phyloP scores from a whole-genome alignment of 2,329 filamentous ascomycete species.

The Neonectria punicea region DNA sequence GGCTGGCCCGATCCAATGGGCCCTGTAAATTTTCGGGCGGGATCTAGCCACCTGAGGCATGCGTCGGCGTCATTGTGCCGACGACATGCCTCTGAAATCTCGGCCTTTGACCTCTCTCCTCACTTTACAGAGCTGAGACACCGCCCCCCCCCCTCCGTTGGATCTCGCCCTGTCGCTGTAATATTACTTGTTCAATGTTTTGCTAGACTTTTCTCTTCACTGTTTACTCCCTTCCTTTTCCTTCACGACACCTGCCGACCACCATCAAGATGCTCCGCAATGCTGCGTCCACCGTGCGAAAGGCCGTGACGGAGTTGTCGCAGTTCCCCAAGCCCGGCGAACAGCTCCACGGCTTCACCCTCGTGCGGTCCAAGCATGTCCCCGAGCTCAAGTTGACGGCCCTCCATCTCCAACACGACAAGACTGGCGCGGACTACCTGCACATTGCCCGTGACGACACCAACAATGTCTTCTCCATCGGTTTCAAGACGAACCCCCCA shows the following conservation, averaged over 20 bases:
- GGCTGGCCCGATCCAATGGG: slow-evolving; percentile 17
- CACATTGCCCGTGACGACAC: slow-evolving; percentile 94
- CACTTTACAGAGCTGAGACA: slow-evolving; percentile 24
- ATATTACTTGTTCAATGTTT: slow-evolving; percentile 32
- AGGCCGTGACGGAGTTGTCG: slow-evolving; percentile 79
- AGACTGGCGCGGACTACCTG: slow-evolving; percentile 94
- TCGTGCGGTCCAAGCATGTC: slow-evolving; percentile 89
- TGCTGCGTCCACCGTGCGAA: slow-evolving; percentile 62
- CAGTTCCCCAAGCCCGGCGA: slow-evolving; percentile 83
- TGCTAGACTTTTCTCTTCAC: slow-evolving; percentile 24
- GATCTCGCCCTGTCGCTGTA: slow-evolving; percentile 23
- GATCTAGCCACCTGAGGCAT: slow-evolving; percentile 27
- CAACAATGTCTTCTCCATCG: slow-evolving; percentile 99
- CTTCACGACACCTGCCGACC: background rate
- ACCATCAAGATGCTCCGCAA: slow-evolving; percentile 61
- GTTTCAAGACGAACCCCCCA: slow-evolving; percentile 98
- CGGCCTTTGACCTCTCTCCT: slow-evolving; percentile 17
- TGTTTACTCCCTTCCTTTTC: background rate
- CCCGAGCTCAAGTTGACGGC: slow-evolving; percentile 94
- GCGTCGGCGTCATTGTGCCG: slow-evolving; percentile 37
- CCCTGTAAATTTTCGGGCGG: slow-evolving; percentile 30
- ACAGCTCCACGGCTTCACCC: slow-evolving; percentile 91
- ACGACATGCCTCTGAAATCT: slow-evolving; percentile 40
- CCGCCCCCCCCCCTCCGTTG: slow-evolving; percentile 14
- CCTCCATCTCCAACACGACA: slow-evolving; percentile 89